Evolutionary conservation across 805 yeast genomes (phyloP).

Genomic region (Cyberlindnera maritima): DNA sequence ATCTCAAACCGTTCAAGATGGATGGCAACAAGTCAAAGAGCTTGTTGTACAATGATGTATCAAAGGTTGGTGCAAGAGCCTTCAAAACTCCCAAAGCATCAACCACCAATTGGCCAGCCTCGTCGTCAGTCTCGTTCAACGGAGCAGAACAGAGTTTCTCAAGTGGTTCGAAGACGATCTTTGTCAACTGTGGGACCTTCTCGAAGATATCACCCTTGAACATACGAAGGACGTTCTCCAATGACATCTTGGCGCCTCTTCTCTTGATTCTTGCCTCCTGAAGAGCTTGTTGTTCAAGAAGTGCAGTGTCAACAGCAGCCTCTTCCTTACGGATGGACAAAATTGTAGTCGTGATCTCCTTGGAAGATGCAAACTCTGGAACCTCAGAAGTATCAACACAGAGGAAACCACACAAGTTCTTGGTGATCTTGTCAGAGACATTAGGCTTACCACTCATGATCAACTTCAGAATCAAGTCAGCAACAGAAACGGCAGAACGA

Average conservation of each 20-base stretch:
- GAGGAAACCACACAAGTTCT: constrained; percentile 85
- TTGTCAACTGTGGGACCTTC: constrained; percentile 63
- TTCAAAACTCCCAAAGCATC: constrained; percentile 84
- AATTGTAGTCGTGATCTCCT: constrained; percentile 49
- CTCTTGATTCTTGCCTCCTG: constrained; percentile 78
- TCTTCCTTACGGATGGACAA: constrained; percentile 81
- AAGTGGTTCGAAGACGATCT: constrained; percentile 66
- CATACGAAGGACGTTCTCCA: constrained; percentile 53
- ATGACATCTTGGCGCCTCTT: constrained; percentile 74
- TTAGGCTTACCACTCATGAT: constrained; percentile 55
- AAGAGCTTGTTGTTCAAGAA: constrained; percentile 59
- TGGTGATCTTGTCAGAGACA: constrained; percentile 84
- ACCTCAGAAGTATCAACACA: constrained; percentile 96
- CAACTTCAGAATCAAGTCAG: constrained; percentile 60
- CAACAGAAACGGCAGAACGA: constrained; percentile 67
- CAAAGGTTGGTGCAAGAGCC: constrained; percentile 65
- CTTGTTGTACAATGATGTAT: constrained; percentile 43
- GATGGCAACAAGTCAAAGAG: constrained; percentile 53
- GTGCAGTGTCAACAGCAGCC: constrained; percentile 59
- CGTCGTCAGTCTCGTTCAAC: constrained; percentile 35
- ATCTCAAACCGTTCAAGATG: constrained; percentile 52
- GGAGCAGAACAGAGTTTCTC: constrained; percentile 32
- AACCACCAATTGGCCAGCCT: constrained; percentile 72
- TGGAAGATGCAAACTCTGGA: constrained; percentile 80
- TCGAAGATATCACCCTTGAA: constrained; percentile 57